Base-by-base conservation (phyloP, 495 filamentous ascomycete genomes). In the Letharia lupina region DNA sequence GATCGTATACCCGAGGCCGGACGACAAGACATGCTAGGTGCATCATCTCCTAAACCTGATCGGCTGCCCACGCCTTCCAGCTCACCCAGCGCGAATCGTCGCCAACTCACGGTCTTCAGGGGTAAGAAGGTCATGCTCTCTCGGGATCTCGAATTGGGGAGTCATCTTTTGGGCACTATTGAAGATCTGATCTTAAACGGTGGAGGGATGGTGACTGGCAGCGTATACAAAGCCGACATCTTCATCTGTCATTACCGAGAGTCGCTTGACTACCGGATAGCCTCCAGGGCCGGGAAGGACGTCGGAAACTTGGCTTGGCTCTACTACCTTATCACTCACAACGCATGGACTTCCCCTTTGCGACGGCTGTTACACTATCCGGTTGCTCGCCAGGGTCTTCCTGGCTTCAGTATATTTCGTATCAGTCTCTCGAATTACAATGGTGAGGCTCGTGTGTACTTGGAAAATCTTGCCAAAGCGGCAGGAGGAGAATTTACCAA, bases 401-500 rank as follows among this genome's bases (percentile, higher is more conserved):
- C 89, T 0, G 93, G 90, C 2, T 96, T 98, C 73, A 73, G 89
- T 67, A 80, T 82, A 13, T 80, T 87, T 71, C 82, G 79, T 64
- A 94, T 99, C 68, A 93, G 91, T 64, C 77, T 99, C 4, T 96
- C 93, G 1, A 98, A 97, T 75, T 99, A 99, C 73, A 89, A 90
- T 40, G 94, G 94, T 23, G 95, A 99, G 75, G 92, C 93, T 13
- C 84, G 94, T 41, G 84, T 90, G 52, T 99, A 98, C 74, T 80
- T 99, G 39, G 94, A 99, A 74, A 97, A 93, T 68, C 80, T 99
- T 39, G 87, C 97, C 61, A 84, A 78, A 56, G 91, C 91, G 23
- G 78, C 88, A 4, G 95, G 95, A 8, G 94, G 86, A 0, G 86
- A 87, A 62, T 97, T 89, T 72, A 98, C 94, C 10, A 93, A 93